Evolutionary conservation across 208 protist species (phyloP).

Genomic region (Leishmania arabica): DNA sequence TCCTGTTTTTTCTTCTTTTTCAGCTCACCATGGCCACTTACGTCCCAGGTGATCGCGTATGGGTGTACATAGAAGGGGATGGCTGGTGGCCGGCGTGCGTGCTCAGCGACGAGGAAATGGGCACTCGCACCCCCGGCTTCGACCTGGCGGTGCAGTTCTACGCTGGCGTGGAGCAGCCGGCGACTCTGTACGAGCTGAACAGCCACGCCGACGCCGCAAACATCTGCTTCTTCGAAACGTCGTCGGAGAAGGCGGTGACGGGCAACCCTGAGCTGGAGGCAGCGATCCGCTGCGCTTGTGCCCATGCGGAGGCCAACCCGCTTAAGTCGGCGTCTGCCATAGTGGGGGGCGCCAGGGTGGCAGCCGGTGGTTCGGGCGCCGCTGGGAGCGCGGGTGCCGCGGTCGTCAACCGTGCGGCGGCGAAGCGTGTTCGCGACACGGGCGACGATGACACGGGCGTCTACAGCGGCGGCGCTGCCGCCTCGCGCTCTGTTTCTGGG

Average conservation of each 20-base stretch:
- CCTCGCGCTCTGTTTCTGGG: neutral
- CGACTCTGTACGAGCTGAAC: constrained; percentile 56
- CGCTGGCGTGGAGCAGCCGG: constrained; percentile 47
- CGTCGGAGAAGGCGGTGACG: constrained; percentile 87
- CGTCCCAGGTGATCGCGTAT: constrained; percentile 77
- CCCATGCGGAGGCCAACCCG: constrained; percentile 70
- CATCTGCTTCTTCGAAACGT: constrained; percentile 84
- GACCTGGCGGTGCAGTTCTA: constrained; percentile 78
- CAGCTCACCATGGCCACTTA: constrained; percentile 31
- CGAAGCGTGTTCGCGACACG: constrained; percentile 30
- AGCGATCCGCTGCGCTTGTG: constrained; percentile 58
- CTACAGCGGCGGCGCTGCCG: neutral
- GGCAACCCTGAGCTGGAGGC: constrained; percentile 53
- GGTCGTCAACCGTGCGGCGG: constrained; percentile 10
- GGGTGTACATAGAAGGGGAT: constrained; percentile 77
- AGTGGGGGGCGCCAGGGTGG: neutral
- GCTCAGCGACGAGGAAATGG: constrained; percentile 49
- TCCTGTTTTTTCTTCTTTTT: neutral
- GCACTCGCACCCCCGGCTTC: constrained; percentile 27
- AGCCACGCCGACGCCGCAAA: constrained; percentile 35
- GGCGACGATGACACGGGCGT: constrained; percentile 4
- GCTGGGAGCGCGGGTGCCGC: constrained; percentile 6
- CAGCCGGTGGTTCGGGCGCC: neutral
- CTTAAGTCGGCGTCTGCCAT: constrained; percentile 42
- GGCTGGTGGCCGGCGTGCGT: constrained; percentile 88